Evolutionary conservation across 2,329 filamentous ascomycete genomes (phyloP).

Genomic region (Calonectria pseudoreteaudii): DNA sequence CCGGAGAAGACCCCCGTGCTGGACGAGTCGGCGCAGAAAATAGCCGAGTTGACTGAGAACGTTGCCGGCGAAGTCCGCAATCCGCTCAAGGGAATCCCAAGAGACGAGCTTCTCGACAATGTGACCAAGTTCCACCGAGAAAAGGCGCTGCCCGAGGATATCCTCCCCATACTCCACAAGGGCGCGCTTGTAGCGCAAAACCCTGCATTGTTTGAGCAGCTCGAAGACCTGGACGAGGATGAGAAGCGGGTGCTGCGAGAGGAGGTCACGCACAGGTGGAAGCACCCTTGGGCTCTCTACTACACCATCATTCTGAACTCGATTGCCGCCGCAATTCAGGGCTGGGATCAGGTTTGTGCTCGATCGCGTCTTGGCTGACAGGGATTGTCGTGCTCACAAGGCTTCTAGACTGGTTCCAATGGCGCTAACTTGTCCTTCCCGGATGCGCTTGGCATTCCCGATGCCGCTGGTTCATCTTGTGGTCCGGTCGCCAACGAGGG

Average conservation of each 20-base stretch:
- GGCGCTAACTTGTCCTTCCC: slow-evolving; percentile 62
- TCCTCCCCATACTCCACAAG: slow-evolving; percentile 52
- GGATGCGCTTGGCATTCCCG: slow-evolving; percentile 56
- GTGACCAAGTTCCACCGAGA: slow-evolving; percentile 65
- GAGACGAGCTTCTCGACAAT: slow-evolving; percentile 62
- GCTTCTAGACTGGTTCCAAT: slow-evolving; percentile 54
- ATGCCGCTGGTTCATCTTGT: slow-evolving; percentile 44
- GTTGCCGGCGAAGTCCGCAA: slow-evolving; percentile 55
- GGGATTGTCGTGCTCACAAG: slow-evolving; percentile 12
- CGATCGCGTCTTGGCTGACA: neutral
- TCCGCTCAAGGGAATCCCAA: slow-evolving; percentile 62
- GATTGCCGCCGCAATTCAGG: slow-evolving; percentile 66
- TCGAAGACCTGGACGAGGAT: slow-evolving; percentile 57
- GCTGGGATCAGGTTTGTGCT: slow-evolving; percentile 52
- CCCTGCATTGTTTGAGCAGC: slow-evolving; percentile 59
- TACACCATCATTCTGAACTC: slow-evolving; percentile 64
- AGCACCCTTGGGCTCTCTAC: slow-evolving; percentile 60
- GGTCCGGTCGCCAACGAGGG: slow-evolving; percentile 50
- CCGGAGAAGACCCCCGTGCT: slow-evolving; percentile 10
- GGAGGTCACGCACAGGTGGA: slow-evolving; percentile 63
- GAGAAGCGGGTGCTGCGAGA: slow-evolving; percentile 55
- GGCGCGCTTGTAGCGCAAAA: slow-evolving; percentile 48
- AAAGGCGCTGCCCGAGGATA: slow-evolving; percentile 58
- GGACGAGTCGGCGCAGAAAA: slow-evolving; percentile 18
- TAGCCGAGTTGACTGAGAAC: slow-evolving; percentile 33